Evolutionary conservation across 768 basidiomycete genomes (phyloP), one percentile per base, ranked within the genome.

Genomic region (Grammothele lineata): DNA sequence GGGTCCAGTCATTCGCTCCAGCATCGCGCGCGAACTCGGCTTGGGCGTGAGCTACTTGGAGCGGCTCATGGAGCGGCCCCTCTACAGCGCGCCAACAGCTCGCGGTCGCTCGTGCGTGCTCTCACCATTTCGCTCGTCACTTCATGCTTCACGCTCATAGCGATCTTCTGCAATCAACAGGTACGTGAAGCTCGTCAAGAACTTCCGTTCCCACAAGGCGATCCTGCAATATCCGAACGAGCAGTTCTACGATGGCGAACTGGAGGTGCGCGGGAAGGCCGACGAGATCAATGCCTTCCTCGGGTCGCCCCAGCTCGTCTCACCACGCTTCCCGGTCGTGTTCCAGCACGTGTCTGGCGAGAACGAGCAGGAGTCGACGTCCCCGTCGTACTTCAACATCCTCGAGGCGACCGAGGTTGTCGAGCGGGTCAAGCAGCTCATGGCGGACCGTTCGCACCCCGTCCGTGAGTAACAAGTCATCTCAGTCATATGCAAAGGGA

Each of bases 161-260:
- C 15, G 7, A 4, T 17, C 8, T 24, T 21, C 23, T 27, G n/a
- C 18, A 3, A 5, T 30, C 15, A 14, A 8, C n/a, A 57, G 56
- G 9, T 51, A 38, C 18, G 35, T 52, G 25, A 57, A 57, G 43
- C 67, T 83, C 9, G 56, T 77, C 30, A 78, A 78, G 60, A 80
- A 81, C 60, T 82, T 75, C 66, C 58, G 80, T 10, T 80, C 76
- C 3, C 81, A 83, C 52, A 62, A 64, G 3, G 67, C 68, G 7
- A 83, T 85, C 37, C 62, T 84, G 17, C 47, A 66, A 3, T 83
- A 77, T 62, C 72, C 81, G 1, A 84, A 84, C 51, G 60, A 71
- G n/a, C 49, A 56, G 40, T 68, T 73, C 51, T 73, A 73, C 53
- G 53, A 57, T 7, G 57, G 57, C 32, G 66, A 65, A 10, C 63